These are phyloP conservation scores for Fraxinus excelsior DNA, from an alignment of 257 asterid species.

Conservation along the genomic window DNA sequence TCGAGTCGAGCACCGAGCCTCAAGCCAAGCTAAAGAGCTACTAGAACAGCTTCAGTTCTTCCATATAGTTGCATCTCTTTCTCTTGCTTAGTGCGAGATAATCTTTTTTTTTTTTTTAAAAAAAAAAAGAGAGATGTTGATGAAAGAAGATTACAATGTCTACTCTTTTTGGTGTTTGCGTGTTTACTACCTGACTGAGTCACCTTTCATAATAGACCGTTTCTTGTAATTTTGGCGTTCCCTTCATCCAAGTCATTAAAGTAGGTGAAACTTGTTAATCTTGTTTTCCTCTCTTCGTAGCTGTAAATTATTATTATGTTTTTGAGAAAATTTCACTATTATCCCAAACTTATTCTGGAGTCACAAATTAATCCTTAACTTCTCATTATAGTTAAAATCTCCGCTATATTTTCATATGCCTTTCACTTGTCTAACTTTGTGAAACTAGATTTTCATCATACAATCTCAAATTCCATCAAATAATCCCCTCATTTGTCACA, in stretches of 20 bases:
- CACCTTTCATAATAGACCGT: neutral
- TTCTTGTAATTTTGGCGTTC: conserved; percentile 19
- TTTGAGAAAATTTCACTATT: neutral
- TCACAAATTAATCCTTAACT: neutral
- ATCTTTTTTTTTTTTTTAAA: neutral
- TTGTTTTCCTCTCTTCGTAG: conserved; percentile 4
- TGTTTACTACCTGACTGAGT: neutral
- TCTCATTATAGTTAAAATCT: neutral
- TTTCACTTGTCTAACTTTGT: neutral
- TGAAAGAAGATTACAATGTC: neutral
- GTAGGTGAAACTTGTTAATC: conserved; percentile 10
- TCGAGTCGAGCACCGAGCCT: conserved; percentile 67
- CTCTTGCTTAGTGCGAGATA: conserved; percentile 40
- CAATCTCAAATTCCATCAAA: neutral
- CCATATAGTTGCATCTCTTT: conserved; percentile 91
- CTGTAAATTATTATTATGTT: neutral
- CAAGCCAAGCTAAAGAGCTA: conserved; percentile 68
- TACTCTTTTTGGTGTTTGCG: neutral
- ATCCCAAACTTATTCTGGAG: neutral
- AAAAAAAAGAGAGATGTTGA: neutral
- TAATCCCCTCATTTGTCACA: neutral
- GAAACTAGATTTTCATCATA: neutral
- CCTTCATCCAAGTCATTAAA: conserved; percentile 27
- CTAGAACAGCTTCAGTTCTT: conserved; percentile 79
- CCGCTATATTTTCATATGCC: neutral